These are phyloP conservation scores for Veloboletus limbatus DNA, from an alignment of 1,284 basidiomycete genomes.

Conservation along the genomic window DNA sequence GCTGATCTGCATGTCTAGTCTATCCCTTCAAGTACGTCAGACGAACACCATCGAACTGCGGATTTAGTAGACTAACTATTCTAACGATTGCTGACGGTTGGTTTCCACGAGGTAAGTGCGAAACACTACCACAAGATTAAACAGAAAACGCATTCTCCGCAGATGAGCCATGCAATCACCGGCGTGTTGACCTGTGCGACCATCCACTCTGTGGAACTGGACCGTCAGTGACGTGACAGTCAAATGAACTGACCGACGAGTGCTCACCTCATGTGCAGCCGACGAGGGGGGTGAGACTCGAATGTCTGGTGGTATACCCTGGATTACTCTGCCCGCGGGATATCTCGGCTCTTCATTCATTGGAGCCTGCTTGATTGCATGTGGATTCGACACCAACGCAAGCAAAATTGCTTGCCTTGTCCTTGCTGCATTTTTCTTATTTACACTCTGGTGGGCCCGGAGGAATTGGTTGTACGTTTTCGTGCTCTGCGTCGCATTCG, in stretches of 20 bases:
- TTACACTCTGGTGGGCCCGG: slow-evolving; percentile 91
- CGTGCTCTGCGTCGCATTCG: background rate
- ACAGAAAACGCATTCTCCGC: slow-evolving; percentile 11
- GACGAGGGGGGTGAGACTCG: slow-evolving; percentile 91
- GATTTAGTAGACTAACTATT: slow-evolving; percentile 14
- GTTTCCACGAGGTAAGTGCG: slow-evolving; percentile 77
- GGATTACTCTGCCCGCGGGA: slow-evolving; percentile 84
- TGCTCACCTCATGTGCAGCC: slow-evolving; percentile 42
- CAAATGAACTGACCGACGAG: background rate
- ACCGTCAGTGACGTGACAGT: slow-evolving; percentile 53
- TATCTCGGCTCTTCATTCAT: slow-evolving; percentile 93
- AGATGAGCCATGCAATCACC: slow-evolving; percentile 84
- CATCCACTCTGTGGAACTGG: slow-evolving; percentile 85
- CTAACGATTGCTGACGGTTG: slow-evolving; percentile 72
- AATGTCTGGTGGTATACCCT: slow-evolving; percentile 90
- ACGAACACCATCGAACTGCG: background rate
- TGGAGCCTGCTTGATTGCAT: slow-evolving; percentile 86
- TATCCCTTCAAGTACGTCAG: slow-evolving; percentile 86
- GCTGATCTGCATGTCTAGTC: slow-evolving; percentile 46
- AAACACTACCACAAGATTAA: background rate
- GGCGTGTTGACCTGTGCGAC: slow-evolving; percentile 88
- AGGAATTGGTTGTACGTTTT: slow-evolving; percentile 69
- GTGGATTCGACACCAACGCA: slow-evolving; percentile 92
- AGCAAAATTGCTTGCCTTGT: slow-evolving; percentile 86
- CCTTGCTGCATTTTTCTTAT: slow-evolving; percentile 83